Base-by-base conservation (phyloP, 306 rosid genomes). In the Fagus sylvatica region DNA sequence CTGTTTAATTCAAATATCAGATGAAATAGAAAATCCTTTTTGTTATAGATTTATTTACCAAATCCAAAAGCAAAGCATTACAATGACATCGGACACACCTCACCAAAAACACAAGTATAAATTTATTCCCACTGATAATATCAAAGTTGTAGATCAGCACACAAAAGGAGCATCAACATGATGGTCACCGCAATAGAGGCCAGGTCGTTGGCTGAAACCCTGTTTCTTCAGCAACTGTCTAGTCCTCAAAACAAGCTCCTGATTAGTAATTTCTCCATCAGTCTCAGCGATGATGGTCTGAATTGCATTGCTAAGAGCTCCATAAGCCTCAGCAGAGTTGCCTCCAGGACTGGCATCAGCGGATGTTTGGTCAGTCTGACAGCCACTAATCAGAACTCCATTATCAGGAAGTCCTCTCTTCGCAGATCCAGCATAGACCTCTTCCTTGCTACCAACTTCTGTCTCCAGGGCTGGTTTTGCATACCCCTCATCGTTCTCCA, bases 351-450 rank as follows among this genome's bases (percentile, higher is more conserved):
- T 74, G 6, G 98, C 97, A 84, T 91, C 97, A 0, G 98, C 97
- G 1, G 97, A 91, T 16, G 96, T 91, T 74, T 93, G 88, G 64
- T 87, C 78, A 1, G 89, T 94, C 66, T 94, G 97, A 76, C 94
- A 94, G 51, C 97, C 97, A 54, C 94, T 91, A 5, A 94, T 69
- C 74, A 94, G 82, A 72, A 94, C 89, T 53, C 96, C 97, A 41
- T 79, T 75, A 6, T 85, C 88, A 0, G 86, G 74, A 42, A 78
- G 39, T 2, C 64, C 78, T 0, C 81, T 74, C 76, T 72, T 89
- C 40, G 76, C 40, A 48, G 90, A 75, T 71, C 91, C 89, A 2
- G 97, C 93, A 67, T 89, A 87, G 6, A 71, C 93, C 78, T 90
- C 92, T 48, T 80, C 77, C 72, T 82, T 81, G 71, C 75, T 83